Evolutionary conservation across 176 grass and related monocot genomes (phyloP).

Genomic region (Thinopyrum elongatum): DNA sequence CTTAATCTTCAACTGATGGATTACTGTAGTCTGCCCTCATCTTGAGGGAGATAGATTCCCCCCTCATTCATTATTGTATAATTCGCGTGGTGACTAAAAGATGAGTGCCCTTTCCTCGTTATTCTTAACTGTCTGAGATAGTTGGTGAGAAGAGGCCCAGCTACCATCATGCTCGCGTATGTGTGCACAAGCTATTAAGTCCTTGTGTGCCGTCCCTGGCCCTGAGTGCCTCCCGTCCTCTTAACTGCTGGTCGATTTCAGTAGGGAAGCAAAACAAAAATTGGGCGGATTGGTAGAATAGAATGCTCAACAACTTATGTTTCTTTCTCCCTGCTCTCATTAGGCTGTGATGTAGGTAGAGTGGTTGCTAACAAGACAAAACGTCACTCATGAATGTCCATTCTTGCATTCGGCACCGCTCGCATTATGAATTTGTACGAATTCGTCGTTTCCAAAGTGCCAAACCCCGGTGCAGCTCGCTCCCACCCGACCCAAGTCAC

Average conservation of each 20-base stretch:
- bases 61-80: too few species aligned
- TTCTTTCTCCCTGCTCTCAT: neutral
- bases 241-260: constrained; percentile 10
- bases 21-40: neutral
- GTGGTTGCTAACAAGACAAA: neutral
- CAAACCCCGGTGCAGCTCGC: neutral
- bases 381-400: neutral
- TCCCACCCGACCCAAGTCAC: neutral
- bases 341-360: neutral
- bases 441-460: neutral
- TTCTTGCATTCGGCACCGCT: neutral
- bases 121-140: constrained; percentile 1
- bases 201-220: constrained; percentile 15
- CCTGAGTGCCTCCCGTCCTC: neutral
- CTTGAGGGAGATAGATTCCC: neutral
- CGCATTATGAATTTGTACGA: neutral
- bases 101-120: too few species aligned
- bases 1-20: neutral
- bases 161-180: constrained; percentile 4
- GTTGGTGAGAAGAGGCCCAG: constrained; percentile 29
- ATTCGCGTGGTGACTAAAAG: too few species aligned
- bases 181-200: neutral
- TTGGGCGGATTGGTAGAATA: neutral
- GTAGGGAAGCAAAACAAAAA: neutral
- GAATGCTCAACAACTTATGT: constrained; percentile 1